A percentile compares a stretch with the other conserved stretches of the same genome.
These are phyloP conservation scores for Cenchrus americanus DNA, from an alignment of 176 grass and related monocot genomes.

Conservation along the genomic window DNA sequence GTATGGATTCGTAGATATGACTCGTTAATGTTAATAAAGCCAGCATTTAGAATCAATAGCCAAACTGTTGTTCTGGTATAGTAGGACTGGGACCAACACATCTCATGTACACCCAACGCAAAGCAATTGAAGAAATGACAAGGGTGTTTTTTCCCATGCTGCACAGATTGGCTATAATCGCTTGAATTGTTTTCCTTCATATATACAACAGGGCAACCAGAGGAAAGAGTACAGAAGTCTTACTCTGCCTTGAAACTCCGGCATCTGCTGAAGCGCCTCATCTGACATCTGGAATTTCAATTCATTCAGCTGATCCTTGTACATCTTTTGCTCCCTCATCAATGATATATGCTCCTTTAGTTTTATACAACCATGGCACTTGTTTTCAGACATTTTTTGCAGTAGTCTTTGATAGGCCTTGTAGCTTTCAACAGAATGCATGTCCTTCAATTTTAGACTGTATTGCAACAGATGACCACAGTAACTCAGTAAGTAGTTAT, in stretches of 20 bases:
- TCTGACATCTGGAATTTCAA: slow-evolving; percentile 95
- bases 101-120: neutral
- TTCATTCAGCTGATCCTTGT: slow-evolving; percentile 77
- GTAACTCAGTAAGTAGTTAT: slow-evolving; percentile 9
- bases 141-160: neutral
- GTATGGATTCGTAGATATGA: no score
- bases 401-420: slow-evolving; percentile 61
- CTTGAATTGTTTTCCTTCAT: no score
- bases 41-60: no score
- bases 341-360: slow-evolving; percentile 81
- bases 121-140: slow-evolving; percentile 15
- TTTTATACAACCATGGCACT: slow-evolving; percentile 97
- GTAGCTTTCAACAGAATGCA: slow-evolving; percentile 69
- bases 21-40: no score
- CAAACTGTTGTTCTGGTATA: no score
- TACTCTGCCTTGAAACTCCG: slow-evolving; percentile 98
- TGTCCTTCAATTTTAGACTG: slow-evolving; percentile 90
- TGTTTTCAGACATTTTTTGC: slow-evolving; percentile 79
- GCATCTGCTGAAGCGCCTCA: slow-evolving; percentile 97
- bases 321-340: slow-evolving; percentile 74
- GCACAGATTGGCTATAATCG: no score
- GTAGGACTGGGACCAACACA: neutral
- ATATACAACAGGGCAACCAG: no score
- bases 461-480: slow-evolving; percentile 31
- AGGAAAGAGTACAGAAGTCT: slow-evolving; percentile 32